Percentiles rank a stretch among this genome's conserved stretches.
Evolutionary conservation across 805 yeast genomes (phyloP).

Genomic region (Candida taoyuanica): DNA sequence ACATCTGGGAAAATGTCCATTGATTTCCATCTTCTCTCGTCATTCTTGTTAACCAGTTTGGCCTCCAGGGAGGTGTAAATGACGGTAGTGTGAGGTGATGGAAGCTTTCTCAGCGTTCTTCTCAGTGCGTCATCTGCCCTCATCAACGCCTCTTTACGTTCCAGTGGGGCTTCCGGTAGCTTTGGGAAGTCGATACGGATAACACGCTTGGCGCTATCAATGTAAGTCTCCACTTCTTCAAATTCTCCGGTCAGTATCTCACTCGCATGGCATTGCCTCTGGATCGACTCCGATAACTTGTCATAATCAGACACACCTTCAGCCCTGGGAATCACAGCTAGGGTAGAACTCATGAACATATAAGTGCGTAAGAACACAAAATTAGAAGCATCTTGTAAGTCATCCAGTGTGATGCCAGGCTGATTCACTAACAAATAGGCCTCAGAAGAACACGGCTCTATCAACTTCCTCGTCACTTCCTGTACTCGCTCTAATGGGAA

Average conservation of each 20-base stretch:
- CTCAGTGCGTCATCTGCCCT: constrained; percentile 38
- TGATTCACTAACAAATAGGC: constrained; percentile 52
- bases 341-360: constrained; percentile 53
- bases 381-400: constrained; percentile 37
- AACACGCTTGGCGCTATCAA: constrained; percentile 60
- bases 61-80: constrained; percentile 44
- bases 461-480: constrained; percentile 28
- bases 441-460: constrained; percentile 45
- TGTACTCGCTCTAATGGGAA: constrained; percentile 28
- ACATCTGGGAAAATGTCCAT: constrained; percentile 52
- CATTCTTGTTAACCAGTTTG: constrained; percentile 19
- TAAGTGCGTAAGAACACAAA: constrained; percentile 50
- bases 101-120: constrained; percentile 57
- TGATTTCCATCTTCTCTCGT: constrained; percentile 31
- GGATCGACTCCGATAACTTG: constrained; percentile 37
- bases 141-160: constrained; percentile 31
- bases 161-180: constrained; percentile 36
- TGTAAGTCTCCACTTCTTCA: constrained; percentile 50
- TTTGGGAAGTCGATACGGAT: constrained; percentile 53
- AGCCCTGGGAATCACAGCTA: constrained; percentile 53
- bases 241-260: constrained; percentile 36
- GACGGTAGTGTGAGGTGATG: constrained; percentile 67
- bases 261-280: constrained; percentile 49
- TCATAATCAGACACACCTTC: constrained; percentile 36
- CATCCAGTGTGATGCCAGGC: constrained; percentile 47